Conservation (phyloP, 768 basidiomycete species). For the Tulasnella sp. region DNA sequence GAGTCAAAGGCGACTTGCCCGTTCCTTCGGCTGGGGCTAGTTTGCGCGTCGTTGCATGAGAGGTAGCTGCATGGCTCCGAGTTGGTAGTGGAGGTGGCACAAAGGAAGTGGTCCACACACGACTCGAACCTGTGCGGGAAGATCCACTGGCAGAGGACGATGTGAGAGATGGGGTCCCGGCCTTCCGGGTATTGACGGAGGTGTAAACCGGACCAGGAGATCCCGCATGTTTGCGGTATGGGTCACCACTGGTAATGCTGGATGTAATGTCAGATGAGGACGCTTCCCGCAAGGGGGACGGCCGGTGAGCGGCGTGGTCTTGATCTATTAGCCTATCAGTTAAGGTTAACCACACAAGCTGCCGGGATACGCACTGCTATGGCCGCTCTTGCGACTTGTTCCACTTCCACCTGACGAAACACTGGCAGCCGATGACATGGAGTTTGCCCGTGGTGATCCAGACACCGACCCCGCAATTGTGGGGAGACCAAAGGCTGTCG, state of each 20-base stretch:
- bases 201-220: too few species aligned
- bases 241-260: too few species aligned
- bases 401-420: neutral
- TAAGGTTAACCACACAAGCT: neutral
- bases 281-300: neutral
- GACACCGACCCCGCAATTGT: neutral
- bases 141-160: neutral
- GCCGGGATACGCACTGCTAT: neutral
- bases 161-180: neutral
- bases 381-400: neutral
- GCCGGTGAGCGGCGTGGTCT: neutral
- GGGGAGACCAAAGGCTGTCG: neutral
- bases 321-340: neutral
- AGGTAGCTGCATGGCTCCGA: neutral
- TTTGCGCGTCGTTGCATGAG: neutral
- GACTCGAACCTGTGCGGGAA: neutral
- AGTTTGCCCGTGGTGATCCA: neutral
- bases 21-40: conserved; percentile 5
- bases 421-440: neutral
- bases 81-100: conserved; percentile 2
- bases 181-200: neutral
- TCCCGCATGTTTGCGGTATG: too few species aligned
- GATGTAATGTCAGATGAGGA: too few species aligned
- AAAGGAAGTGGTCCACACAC: conserved; percentile 10
- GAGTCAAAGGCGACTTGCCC: neutral